phyloP scores from a whole-genome alignment of 1,284 basidiomycete species.

The Fomitopsis pinicola region DNA sequence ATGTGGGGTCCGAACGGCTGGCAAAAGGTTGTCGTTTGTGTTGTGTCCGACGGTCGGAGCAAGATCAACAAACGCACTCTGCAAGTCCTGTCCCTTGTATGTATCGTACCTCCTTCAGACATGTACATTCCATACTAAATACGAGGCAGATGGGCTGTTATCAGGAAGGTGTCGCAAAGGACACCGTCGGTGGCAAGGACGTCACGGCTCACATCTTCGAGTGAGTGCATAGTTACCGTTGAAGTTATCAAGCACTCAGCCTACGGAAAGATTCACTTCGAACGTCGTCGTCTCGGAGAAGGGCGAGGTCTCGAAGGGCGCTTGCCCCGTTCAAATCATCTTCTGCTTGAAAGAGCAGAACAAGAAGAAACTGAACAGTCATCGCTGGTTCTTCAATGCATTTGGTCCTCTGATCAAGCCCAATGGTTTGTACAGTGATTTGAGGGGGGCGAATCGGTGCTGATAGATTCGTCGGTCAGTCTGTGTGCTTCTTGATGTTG shows the following conservation, averaged over 20 bases:
- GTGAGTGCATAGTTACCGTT: constrained; percentile 32
- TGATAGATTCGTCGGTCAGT: constrained; percentile 37
- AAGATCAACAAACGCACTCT: constrained; percentile 89
- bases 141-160: constrained; percentile 83
- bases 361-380: constrained; percentile 92
- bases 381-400: constrained; percentile 98
- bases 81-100: constrained; percentile 72
- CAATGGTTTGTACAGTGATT: constrained; percentile 46
- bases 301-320: constrained; percentile 82
- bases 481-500: constrained; percentile 86
- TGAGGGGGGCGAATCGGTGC: background rate
- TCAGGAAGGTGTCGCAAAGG: constrained; percentile 94
- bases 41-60: constrained; percentile 88
- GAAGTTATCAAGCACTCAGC: background rate
- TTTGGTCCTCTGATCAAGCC: constrained; percentile 86
- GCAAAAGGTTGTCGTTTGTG: constrained; percentile 93
- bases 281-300: constrained; percentile 75
- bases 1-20: constrained; percentile 94
- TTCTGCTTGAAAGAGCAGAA: constrained; percentile 96
- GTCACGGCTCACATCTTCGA: constrained; percentile 95
- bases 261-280: constrained; percentile 59
- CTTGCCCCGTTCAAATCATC: constrained; percentile 86
- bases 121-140: background rate
- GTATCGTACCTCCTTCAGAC: constrained; percentile 14
- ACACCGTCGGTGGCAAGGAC: constrained; percentile 87